A percentile compares a stretch with the other conserved stretches of the same genome.
Conservation (phyloP, 163 green algal species). For the Scenedesmus sp. region DNA sequence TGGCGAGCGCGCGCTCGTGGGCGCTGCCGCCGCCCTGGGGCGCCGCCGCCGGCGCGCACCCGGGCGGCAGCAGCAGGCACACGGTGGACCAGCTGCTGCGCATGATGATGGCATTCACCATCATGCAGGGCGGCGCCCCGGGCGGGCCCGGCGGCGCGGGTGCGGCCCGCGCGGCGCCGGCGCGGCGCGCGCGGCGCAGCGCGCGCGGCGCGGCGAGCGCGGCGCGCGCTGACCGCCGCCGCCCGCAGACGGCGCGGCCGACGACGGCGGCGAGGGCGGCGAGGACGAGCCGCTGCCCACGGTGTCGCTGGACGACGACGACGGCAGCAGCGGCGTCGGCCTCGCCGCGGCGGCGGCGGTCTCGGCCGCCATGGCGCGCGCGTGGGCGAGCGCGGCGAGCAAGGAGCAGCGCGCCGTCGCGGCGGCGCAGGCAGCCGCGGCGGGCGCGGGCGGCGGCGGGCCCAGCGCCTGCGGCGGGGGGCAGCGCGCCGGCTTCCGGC, state of each 20-base stretch:
- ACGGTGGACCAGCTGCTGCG: constrained; percentile 40
- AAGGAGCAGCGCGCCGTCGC: constrained; percentile 45
- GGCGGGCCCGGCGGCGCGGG: neutral
- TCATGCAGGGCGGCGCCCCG: constrained; percentile 15
- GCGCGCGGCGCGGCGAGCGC: too few species aligned
- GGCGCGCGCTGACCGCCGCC: neutral
- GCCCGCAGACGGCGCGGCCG: neutral
- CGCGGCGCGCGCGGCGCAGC: too few species aligned
- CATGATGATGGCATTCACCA: constrained; percentile 48
- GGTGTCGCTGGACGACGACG: constrained; percentile 50
- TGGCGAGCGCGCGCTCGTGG: neutral
- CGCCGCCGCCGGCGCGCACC: neutral
- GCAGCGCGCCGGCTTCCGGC: constrained; percentile 32
- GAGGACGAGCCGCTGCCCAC: constrained; percentile 31
- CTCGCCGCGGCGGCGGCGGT: constrained; percentile 53
- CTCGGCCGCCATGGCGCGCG: constrained; percentile 46
- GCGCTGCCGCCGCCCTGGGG: neutral
- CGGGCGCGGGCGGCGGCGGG: neutral
- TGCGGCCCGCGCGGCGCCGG: too few species aligned
- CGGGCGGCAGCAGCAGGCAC: constrained; percentile 8
- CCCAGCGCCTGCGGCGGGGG: neutral
- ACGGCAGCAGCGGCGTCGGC: constrained; percentile 45
- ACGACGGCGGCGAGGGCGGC: neutral
- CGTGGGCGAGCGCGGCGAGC: constrained; percentile 45
- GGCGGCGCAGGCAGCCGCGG: neutral